Percentiles rank a stretch among this genome's conserved stretches.
These are phyloP conservation scores for Cicer pinnatifidum DNA, from an alignment of 306 rosid species.

Conservation along the genomic window DNA sequence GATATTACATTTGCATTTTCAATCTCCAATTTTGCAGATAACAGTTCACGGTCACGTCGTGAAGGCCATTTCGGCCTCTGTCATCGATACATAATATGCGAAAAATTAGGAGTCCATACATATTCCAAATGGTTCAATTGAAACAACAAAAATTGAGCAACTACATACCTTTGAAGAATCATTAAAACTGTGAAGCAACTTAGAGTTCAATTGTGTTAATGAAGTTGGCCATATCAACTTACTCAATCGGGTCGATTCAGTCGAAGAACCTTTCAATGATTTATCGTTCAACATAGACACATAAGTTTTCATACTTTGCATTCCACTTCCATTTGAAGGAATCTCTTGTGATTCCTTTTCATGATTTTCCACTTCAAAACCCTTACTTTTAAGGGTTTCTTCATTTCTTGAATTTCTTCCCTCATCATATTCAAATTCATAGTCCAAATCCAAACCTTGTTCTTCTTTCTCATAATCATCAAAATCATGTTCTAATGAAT, in stretches of 20 bases:
- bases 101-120: constrained; percentile 48
- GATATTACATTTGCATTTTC: constrained; percentile 56
- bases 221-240: constrained; percentile 55
- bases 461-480: constrained; percentile 44
- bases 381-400: not conserved
- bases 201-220: constrained; percentile 57
- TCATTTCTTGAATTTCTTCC: constrained; percentile 34
- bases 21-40: constrained; percentile 65
- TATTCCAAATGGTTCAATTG: constrained; percentile 40
- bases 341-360: constrained; percentile 25
- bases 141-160: constrained; percentile 45
- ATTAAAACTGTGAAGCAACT: constrained; percentile 52
- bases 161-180: constrained; percentile 64
- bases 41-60: constrained; percentile 65
- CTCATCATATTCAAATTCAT: constrained; percentile 17
- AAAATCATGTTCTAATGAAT: constrained; percentile 43
- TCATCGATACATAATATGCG: constrained; percentile 49
- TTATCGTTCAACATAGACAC: constrained; percentile 34
- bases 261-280: constrained; percentile 37
- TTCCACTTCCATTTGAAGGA: constrained; percentile 37
- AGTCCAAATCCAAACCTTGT: constrained; percentile 24
- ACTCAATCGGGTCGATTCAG: constrained; percentile 43
- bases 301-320: constrained; percentile 41
- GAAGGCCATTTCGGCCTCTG: constrained; percentile 69
- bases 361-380: constrained; percentile 37